Conservation (phyloP, 306 rosid genomes). For the Oxytropis ochrocephala region DNA sequence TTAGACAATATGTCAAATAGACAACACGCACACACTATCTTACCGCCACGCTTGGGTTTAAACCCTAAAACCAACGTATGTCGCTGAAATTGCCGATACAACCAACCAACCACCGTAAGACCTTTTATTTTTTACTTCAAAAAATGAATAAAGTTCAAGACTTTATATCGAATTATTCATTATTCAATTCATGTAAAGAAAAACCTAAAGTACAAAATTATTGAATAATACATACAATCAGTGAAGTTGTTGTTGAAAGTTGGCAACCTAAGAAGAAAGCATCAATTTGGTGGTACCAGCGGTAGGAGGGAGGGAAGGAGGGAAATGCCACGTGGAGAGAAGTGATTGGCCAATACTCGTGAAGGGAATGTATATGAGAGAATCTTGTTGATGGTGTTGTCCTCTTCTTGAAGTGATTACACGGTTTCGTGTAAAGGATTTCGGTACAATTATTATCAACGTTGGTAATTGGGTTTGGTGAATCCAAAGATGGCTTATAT, state of each 20-base stretch:
- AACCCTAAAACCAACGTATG: too few relatives aligned
- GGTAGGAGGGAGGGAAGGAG: not conserved
- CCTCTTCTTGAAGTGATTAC: not conserved
- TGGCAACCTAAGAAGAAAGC: conserved; percentile 2
- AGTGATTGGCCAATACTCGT: not conserved
- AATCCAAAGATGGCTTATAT: not conserved
- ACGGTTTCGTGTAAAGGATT: not conserved
- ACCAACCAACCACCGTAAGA: too few relatives aligned
- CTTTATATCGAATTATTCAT: not conserved
- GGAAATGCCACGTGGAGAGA: conserved; percentile 32
- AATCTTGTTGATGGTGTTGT: not conserved
- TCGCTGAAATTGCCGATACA: too few relatives aligned
- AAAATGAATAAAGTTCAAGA: not conserved
- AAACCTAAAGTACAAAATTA: not conserved
- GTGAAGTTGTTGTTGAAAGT: not conserved
- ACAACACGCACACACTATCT: too few relatives aligned
- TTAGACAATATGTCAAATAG: too few relatives aligned
- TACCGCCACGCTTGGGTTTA: too few relatives aligned
- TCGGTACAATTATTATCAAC: not conserved
- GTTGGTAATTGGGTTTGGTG: not conserved
- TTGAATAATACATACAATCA: not conserved
- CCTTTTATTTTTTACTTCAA: too few relatives aligned
- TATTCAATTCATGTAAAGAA: not conserved
- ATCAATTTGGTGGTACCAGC: not conserved
- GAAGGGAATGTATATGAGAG: not conserved